phyloP scores from a whole-genome alignment of 768 basidiomycete species.

The Fibroporia radiculosa region DNA sequence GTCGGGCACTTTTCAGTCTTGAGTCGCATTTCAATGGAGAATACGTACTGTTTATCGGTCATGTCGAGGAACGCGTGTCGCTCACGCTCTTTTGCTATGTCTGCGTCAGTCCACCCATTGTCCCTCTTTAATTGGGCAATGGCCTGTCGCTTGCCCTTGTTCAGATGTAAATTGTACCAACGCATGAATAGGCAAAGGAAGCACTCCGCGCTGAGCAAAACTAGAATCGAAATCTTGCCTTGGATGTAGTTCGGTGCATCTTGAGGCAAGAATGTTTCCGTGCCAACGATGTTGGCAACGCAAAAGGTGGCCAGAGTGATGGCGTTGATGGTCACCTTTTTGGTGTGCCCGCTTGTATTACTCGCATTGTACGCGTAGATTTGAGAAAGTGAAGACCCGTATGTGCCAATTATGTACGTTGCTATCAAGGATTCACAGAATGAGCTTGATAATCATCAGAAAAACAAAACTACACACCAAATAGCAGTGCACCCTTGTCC shows the following conservation, averaged over 20 bases:
- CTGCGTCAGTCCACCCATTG: slow-evolving; percentile 48
- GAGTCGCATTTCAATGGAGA: no score
- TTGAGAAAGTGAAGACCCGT: slow-evolving; percentile 50
- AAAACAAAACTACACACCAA: slow-evolving; percentile 37
- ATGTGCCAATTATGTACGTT: slow-evolving; percentile 45
- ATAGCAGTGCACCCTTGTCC: slow-evolving; percentile 46
- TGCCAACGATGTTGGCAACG: slow-evolving; percentile 55
- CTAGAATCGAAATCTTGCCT: slow-evolving; percentile 59
- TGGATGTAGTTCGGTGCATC: slow-evolving; percentile 58
- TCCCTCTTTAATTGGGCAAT: slow-evolving; percentile 38
- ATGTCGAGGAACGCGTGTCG: slow-evolving; percentile 55
- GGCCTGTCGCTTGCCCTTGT: slow-evolving; percentile 34
- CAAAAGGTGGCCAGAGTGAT: slow-evolving; percentile 51
- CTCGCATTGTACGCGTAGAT: slow-evolving; percentile 64
- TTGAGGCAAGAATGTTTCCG: slow-evolving; percentile 54
- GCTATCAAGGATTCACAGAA: slow-evolving; percentile 23
- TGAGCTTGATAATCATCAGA: not conserved
- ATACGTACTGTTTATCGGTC: slow-evolving; percentile 53
- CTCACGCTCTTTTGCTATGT: slow-evolving; percentile 49
- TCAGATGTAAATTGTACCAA: slow-evolving; percentile 49
- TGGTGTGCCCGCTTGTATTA: slow-evolving; percentile 59
- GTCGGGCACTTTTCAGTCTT: no score
- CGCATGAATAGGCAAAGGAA: slow-evolving; percentile 40
- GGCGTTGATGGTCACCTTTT: slow-evolving; percentile 59
- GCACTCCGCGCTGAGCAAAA: slow-evolving; percentile 47